Conservation (phyloP, 2,329 filamentous ascomycete species). For the Alternaria ventricosa region DNA sequence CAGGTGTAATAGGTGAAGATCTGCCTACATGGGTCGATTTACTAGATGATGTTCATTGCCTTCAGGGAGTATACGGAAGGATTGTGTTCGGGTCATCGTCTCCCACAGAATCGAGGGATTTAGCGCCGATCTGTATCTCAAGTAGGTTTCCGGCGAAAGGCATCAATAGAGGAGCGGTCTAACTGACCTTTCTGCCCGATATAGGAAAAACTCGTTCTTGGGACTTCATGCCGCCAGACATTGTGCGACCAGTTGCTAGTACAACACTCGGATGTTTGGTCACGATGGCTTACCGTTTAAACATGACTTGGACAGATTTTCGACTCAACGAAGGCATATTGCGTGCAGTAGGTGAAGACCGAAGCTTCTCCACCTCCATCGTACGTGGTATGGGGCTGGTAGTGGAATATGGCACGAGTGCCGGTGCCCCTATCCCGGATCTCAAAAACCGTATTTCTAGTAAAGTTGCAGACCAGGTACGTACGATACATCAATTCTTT, state of each 20-base stretch:
- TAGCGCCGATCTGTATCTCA: too few species aligned
- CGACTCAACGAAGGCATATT: neutral
- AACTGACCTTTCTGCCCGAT: too few species aligned
- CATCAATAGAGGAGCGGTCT: too few species aligned
- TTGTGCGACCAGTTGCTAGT: conserved; percentile 11
- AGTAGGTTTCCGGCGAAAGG: too few species aligned
- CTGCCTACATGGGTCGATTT: too few species aligned
- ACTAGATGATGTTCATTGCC: too few species aligned
- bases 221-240: conserved; percentile 17
- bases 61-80: too few species aligned
- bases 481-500: too few species aligned
- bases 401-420: neutral
- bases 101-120: too few species aligned
- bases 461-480: neutral
- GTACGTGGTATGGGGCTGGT: neutral
- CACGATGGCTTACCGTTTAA: conserved; percentile 4
- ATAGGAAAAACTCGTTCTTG: neutral
- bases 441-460: neutral
- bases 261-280: conserved; percentile 2
- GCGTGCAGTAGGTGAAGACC: neutral
- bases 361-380: neutral
- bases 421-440: too few species aligned
- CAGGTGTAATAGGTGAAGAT: too few species aligned
- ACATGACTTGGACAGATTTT: conserved; percentile 5
- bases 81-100: too few species aligned